These are phyloP conservation scores for Botrytis hyacinthi DNA, from an alignment of 2,329 filamentous ascomycete genomes.

Conservation along the genomic window DNA sequence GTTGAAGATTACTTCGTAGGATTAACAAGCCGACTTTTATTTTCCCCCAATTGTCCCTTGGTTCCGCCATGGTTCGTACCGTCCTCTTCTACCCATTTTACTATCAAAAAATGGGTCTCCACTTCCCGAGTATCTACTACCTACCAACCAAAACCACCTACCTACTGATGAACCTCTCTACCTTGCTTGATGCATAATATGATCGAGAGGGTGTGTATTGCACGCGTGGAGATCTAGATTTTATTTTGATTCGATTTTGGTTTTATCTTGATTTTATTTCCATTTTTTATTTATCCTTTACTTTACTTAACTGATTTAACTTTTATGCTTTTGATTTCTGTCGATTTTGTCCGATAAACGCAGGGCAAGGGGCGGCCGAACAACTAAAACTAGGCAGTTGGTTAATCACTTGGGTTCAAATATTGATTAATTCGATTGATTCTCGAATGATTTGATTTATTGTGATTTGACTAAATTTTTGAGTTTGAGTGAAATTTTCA, in stretches of 20 bases:
- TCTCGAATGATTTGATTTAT: background rate
- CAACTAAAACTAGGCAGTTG: background rate
- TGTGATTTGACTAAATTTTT: background rate
- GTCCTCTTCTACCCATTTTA: background rate
- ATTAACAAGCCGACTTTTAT: background rate
- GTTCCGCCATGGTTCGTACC: background rate
- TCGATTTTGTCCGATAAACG: background rate
- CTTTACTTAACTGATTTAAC: background rate
- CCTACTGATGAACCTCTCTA: background rate
- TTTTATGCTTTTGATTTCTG: background rate
- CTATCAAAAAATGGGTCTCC: background rate
- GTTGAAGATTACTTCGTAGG: background rate
- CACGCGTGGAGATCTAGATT: background rate
- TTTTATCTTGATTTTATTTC: background rate
- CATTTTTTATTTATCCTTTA: background rate
- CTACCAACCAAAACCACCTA: background rate
- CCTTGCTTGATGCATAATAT: constrained; percentile 1
- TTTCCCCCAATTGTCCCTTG: background rate
- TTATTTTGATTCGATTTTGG: background rate
- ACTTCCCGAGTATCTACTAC: background rate
- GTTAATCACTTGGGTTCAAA: background rate
- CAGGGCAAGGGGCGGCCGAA: constrained; percentile 2
- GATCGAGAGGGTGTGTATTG: background rate
- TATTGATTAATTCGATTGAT: background rate
- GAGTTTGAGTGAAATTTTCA: background rate